Evolutionary conservation across 345 rosid species (phyloP).

Genomic region (Rhodomyrtus tomentosa): DNA sequence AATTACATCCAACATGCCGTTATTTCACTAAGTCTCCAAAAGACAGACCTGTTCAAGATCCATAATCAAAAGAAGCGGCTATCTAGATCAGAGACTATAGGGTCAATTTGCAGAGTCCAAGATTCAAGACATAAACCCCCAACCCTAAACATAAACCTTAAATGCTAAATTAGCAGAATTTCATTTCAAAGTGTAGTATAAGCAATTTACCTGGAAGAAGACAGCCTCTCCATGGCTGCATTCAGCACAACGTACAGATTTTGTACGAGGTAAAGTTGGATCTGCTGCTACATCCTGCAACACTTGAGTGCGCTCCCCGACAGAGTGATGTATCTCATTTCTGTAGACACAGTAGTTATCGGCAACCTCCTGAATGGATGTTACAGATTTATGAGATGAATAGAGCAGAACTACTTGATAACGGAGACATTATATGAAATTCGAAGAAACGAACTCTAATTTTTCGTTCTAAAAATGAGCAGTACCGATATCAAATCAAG

Average conservation of each 20-base stretch:
- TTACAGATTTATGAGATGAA: not conserved
- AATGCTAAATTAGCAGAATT: not conserved
- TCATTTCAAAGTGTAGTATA: not conserved
- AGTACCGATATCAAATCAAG: not conserved
- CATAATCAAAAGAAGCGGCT: not conserved
- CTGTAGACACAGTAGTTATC: constrained; percentile 36
- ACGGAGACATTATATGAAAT: not conserved
- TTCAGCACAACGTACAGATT: constrained; percentile 18
- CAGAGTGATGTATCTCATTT: constrained; percentile 40
- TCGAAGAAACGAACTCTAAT: not conserved
- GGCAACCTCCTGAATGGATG: constrained; percentile 27
- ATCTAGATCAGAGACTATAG: not conserved
- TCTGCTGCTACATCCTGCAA: constrained; percentile 46
- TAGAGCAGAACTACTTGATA: not conserved
- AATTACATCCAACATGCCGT: not conserved
- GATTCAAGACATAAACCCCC: not conserved
- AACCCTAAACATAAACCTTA: not conserved
- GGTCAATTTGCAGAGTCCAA: not conserved
- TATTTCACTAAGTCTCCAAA: not conserved
- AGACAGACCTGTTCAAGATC: not conserved
- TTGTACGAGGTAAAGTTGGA: constrained; percentile 47
- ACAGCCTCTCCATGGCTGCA: constrained; percentile 38
- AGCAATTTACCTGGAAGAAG: constrained; percentile 30
- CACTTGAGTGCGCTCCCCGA: constrained; percentile 34
- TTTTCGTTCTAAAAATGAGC: not conserved